Percentiles rank a stretch among this genome's conserved stretches.
Evolutionary conservation across 176 grass and related monocot genomes (phyloP).

Genomic region (barley (Hordeum vulgare)): MorexV3_pseudomolecules_assembly NC_058518.1:29529033-29529532

Average conservation of each 20-base stretch:
- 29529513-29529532: no score
- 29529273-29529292: not conserved
- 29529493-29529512: not conserved
- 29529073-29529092: not conserved
- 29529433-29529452: not conserved
- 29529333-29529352: not conserved
- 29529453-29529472: not conserved
- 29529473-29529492: no score
- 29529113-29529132: not conserved
- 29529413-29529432: not conserved
- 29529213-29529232: not conserved
- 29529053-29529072: not conserved
- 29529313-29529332: not conserved
- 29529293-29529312: not conserved
- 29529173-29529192: not conserved
- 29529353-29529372: accelerated
- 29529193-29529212: not conserved
- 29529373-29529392: not conserved
- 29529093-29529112: not conserved
- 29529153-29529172: not conserved
- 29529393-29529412: accelerated
- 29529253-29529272: not conserved
- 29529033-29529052: not conserved
- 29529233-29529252: not conserved
- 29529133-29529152: not conserved